Base-by-base conservation (phyloP, 2,329 filamentous ascomycete genomes). In the Dothidotthia symphoricarpi region DNA sequence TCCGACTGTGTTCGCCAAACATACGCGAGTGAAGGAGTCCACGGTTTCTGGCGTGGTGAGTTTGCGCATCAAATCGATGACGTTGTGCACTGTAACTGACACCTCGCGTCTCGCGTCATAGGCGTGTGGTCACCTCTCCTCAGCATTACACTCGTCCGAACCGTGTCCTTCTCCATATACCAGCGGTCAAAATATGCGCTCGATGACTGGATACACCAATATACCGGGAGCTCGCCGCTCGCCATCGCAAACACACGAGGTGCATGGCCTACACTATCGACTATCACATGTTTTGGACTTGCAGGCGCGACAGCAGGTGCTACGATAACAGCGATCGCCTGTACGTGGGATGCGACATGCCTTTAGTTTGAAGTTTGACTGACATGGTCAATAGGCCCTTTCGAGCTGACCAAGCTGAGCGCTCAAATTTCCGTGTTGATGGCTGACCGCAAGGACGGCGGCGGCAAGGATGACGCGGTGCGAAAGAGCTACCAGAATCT, bases 361-460 rank as follows among this genome's bases (percentile, higher is more conserved):
- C 9, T 15, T 27, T 8, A 13, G 9, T 13, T 10, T 28, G 24
- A 33, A 24, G 27, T 10, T 36, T 35, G 16, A 34, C 52, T 55
- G 28, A 63, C 30, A 19, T 19, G 9, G 7, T 8, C 14, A 16
- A 6, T 39, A 85, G 82, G 81, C 59, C 88, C 88, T 1, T 94
- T 94, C 61, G 88, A 94, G 66, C 76, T 94, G 64, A 90, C 86
- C n/a, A 94, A 94, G 67, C 75, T 93, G 42, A 90, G 85, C 63
- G 86, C 88, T 12, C 88, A 94, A 64, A 85, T 93, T 14, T 89
- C 88, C 2, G 85, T 89, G 9, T 72, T 91, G 42, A 80, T 90
- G 71, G 83, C 84, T 13, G 73, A 77, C 49, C 78, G 74, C 53
- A 81, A 77, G 49, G 75, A 75, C 34, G 60, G 63, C 48, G 50